A percentile compares a stretch with the other conserved stretches of the same genome.
Conservation (phyloP, 768 basidiomycete genomes). For the Hygrophorus russula region DNA sequence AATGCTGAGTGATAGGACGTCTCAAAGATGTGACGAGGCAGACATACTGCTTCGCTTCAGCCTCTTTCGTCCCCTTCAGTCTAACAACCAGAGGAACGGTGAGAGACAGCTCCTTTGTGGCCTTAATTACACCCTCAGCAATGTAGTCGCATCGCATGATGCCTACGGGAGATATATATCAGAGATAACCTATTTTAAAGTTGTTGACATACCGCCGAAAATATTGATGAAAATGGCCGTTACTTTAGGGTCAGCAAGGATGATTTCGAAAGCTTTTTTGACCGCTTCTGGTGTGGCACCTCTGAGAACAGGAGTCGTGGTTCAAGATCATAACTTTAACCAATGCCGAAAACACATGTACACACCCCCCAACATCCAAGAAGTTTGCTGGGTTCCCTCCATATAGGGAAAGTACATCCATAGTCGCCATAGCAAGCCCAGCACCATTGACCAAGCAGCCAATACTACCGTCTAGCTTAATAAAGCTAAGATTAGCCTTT, state of each 20-base stretch:
- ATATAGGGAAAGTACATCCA: slow-evolving; percentile 96
- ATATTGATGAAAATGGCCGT: slow-evolving; percentile 99
- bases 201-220: slow-evolving; percentile 56
- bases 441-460: slow-evolving; percentile 99
- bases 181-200: background rate
- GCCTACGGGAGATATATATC: slow-evolving; percentile 25
- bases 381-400: slow-evolving; percentile 98
- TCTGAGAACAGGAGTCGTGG: slow-evolving; percentile 31
- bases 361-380: slow-evolving; percentile 92
- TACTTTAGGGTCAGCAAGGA: slow-evolving; percentile 82
- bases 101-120: slow-evolving; percentile 82
- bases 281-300: slow-evolving; percentile 99
- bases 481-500: slow-evolving; percentile 93
- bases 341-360: background rate
- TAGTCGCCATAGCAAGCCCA: slow-evolving; percentile 98
- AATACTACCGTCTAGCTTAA: slow-evolving; percentile 95
- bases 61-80: slow-evolving; percentile 94
- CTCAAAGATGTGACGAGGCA: background rate
- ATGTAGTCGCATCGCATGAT: slow-evolving; percentile 99
- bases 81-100: slow-evolving; percentile 86
- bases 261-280: slow-evolving; percentile 97
- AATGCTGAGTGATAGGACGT: slow-evolving; percentile 9
- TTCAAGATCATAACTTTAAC: background rate
- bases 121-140: slow-evolving; percentile 97
- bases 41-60: slow-evolving; percentile 86